A percentile compares a stretch with the other conserved stretches of the same genome.
phyloP scores from a whole-genome alignment of 345 rosid genomes.

The Sisymbrium altissimum region DNA sequence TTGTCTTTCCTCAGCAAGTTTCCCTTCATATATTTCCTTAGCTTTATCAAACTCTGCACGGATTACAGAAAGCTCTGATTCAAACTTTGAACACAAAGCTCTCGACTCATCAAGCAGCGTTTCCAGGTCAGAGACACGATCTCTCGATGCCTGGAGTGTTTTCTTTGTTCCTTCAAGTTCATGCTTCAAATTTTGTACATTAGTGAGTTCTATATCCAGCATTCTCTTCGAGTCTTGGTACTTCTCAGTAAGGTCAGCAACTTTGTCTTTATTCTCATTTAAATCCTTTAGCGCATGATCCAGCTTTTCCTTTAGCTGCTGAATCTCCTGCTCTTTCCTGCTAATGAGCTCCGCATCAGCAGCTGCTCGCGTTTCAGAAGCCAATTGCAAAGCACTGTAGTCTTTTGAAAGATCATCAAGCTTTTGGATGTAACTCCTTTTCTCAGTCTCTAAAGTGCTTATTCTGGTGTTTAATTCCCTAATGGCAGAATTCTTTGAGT shows the following conservation, averaged over 20 bases:
- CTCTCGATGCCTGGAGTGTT: constrained; percentile 46
- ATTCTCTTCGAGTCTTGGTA: constrained; percentile 49
- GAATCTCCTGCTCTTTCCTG: constrained; percentile 51
- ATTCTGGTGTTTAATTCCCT: constrained; percentile 52
- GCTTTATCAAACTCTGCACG: constrained; percentile 50
- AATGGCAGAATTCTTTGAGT: constrained; percentile 44
- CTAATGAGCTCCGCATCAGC: constrained; percentile 47
- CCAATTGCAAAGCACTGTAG: constrained; percentile 50
- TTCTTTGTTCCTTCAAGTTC: constrained; percentile 52
- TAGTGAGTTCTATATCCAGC: constrained; percentile 48
- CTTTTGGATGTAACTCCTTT: constrained; percentile 47
- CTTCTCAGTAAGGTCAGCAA: constrained; percentile 53
- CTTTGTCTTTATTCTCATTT: constrained; percentile 34
- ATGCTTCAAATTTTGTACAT: constrained; percentile 45
- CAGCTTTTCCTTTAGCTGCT: constrained; percentile 50
- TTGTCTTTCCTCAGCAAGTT: constrained; percentile 47
- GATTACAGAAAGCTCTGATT: constrained; percentile 54
- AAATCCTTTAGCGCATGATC: constrained; percentile 40
- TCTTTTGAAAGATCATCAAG: constrained; percentile 43
- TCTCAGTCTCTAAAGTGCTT: constrained; percentile 48
- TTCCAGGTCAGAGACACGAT: constrained; percentile 53
- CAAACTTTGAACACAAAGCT: constrained; percentile 47
- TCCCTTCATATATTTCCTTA: constrained; percentile 38
- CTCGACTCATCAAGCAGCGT: constrained; percentile 51
- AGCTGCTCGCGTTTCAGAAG: constrained; percentile 56